phyloP scores from a whole-genome alignment of 768 basidiomycete genomes.

The Terana coerulea region DNA sequence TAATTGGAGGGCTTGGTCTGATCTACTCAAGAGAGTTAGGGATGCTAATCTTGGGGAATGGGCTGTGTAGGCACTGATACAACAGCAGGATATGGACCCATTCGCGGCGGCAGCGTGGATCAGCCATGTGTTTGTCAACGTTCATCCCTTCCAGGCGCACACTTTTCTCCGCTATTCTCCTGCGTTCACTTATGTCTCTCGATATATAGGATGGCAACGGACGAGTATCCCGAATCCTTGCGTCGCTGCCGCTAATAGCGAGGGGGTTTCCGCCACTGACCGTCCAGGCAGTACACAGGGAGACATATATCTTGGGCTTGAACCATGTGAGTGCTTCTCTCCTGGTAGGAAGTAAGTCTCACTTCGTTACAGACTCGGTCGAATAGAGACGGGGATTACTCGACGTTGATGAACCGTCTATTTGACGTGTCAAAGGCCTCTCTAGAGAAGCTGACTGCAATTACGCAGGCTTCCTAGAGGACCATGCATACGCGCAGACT shows the following conservation, averaged over 20 bases:
- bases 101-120: conserved; percentile 15
- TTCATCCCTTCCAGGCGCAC: conserved; percentile 14
- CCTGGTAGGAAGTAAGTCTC: no score
- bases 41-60: no score
- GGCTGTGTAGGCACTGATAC: not conserved
- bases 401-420: not conserved
- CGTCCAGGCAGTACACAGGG: conserved; percentile 7
- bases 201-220: conserved; percentile 11
- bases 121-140: conserved; percentile 14
- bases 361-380: not conserved
- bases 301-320: conserved; percentile 7
- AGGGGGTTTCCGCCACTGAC: conserved; percentile 4
- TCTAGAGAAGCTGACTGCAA: not conserved
- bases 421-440: not conserved
- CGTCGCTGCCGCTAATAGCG: conserved; percentile 12
- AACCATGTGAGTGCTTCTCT: conserved; percentile 7
- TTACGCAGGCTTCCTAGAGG: no score
- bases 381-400: not conserved
- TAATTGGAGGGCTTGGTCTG: not conserved
- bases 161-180: not conserved
- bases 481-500: no score
- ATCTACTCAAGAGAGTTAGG: no score
- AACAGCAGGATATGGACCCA: conserved; percentile 7
- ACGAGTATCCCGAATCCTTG: conserved; percentile 11
- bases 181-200: no score